Percentiles rank a stretch among this genome's conserved stretches.
These are phyloP conservation scores for Diplodia scrobiculata DNA, from an alignment of 2,329 filamentous ascomycete genomes.

Conservation along the genomic window DNA sequence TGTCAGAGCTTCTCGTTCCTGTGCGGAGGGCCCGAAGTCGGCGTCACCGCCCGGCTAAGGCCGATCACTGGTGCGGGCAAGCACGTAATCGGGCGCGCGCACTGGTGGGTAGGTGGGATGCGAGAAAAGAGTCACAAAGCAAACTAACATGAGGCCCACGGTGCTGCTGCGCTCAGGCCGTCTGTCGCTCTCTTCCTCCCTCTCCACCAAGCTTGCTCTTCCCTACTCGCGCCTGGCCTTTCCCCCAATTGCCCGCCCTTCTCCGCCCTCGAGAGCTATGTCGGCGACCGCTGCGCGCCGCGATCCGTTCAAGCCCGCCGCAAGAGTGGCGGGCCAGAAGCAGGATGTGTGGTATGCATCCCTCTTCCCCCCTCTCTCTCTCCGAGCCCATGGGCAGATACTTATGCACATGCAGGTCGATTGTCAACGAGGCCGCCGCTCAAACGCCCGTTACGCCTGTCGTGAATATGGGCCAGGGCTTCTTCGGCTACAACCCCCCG, in stretches of 20 bases:
- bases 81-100: constrained; percentile 24
- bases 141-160: constrained; percentile 1
- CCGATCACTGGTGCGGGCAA: constrained; percentile 3
- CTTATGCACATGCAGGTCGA: constrained; percentile 52
- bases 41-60: neutral
- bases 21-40: constrained; percentile 1
- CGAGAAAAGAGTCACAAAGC: constrained; percentile 21
- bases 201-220: neutral
- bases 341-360: constrained; percentile 60
- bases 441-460: constrained; percentile 66
- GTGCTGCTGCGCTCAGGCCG: constrained; percentile 9
- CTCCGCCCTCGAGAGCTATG: constrained; percentile 39
- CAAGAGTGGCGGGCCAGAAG: constrained; percentile 56
- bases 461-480: constrained; percentile 71
- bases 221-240: neutral
- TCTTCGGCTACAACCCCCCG: constrained; percentile 93
- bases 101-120: constrained; percentile 5
- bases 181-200: neutral
- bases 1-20: neutral
- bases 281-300: constrained; percentile 40
- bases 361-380: too few relatives aligned
- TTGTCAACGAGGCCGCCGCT: constrained; percentile 68
- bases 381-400: constrained; percentile 8
- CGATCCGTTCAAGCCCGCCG: constrained; percentile 57
- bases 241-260: neutral